These are phyloP conservation scores for Crithidia expoeki DNA, from an alignment of 208 protist species.

Conservation along the genomic window DNA sequence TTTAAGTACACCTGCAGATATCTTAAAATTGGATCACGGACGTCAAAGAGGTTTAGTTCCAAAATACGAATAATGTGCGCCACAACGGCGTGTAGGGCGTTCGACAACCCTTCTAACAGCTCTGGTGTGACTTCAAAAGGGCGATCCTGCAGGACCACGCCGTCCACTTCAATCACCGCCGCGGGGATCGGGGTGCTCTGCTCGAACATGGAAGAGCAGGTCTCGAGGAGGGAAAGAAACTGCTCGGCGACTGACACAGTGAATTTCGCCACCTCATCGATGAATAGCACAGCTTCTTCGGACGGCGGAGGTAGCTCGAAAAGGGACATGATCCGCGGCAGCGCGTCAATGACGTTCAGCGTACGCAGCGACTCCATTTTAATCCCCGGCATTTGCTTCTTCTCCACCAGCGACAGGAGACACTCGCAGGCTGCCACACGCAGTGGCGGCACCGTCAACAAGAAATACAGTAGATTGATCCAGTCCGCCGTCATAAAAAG, in stretches of 20 bases:
- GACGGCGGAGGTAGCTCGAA: slow-evolving; percentile 49
- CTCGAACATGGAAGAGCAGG: slow-evolving; percentile 20
- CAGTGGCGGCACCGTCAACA: slow-evolving; percentile 43
- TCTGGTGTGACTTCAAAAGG: slow-evolving; percentile 39
- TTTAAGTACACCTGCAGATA: slow-evolving; percentile 74
- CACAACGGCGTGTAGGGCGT: slow-evolving; percentile 53
- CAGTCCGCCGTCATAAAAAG: slow-evolving; percentile 69
- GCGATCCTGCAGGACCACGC: slow-evolving; percentile 31
- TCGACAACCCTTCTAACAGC: slow-evolving; percentile 33
- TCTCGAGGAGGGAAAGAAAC: slow-evolving; percentile 62
- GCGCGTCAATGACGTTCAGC: slow-evolving; percentile 60
- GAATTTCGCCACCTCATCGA: slow-evolving; percentile 54
- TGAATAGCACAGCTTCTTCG: slow-evolving; percentile 57
- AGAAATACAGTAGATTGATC: slow-evolving; percentile 78
- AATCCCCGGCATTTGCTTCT: slow-evolving; percentile 78
- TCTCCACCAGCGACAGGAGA: slow-evolving; percentile 63
- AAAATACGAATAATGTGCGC: slow-evolving; percentile 41
- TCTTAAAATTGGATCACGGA: slow-evolving; percentile 43
- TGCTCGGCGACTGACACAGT: slow-evolving; percentile 60
- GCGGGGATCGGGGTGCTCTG: slow-evolving; percentile 8
- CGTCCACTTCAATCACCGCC: slow-evolving; percentile 20
- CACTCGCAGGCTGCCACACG: slow-evolving; percentile 66
- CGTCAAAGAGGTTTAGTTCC: slow-evolving; percentile 42
- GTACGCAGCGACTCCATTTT: slow-evolving; percentile 65
- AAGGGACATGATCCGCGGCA: slow-evolving; percentile 63